phyloP scores from a whole-genome alignment of 768 basidiomycete species.

The Neoboletus magnificus region DNA sequence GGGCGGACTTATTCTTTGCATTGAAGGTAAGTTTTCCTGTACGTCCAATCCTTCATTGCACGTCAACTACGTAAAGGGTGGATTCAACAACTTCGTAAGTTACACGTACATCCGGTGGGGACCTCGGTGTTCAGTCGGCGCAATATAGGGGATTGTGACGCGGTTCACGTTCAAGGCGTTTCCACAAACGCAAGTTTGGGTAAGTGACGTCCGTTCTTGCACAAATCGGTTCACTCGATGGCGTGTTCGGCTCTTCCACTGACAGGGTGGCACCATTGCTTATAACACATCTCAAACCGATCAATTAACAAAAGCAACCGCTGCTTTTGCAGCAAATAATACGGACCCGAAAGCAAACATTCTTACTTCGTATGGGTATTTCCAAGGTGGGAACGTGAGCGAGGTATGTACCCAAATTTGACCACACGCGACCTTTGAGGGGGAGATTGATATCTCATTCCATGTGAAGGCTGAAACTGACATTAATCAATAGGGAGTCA shows the following conservation, averaged over 20 bases:
- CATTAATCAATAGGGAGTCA: conserved; percentile 5
- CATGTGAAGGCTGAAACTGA: conserved; percentile 6
- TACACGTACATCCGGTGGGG: background rate
- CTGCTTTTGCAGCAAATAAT: conserved; percentile 20
- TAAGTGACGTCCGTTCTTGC: conserved; percentile 7
- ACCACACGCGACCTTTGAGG: conserved; percentile 1
- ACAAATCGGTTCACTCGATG: background rate
- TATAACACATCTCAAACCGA: conserved; percentile 19
- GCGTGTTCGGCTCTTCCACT: conserved; percentile 1
- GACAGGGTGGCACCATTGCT: conserved; percentile 48
- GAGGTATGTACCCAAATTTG: conserved; percentile 29
- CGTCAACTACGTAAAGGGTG: conserved; percentile 42
- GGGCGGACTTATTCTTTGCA: conserved; percentile 43
- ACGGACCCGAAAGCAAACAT: conserved; percentile 31
- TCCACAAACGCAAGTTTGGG: conserved; percentile 26
- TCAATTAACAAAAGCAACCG: conserved; percentile 23
- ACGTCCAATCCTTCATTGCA: background rate
- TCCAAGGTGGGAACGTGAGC: conserved; percentile 29
- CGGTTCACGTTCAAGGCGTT: conserved; percentile 51
- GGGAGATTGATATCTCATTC: background rate
- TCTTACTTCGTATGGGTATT: conserved; percentile 40
- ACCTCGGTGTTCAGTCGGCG: conserved; percentile 34
- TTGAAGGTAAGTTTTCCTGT: conserved; percentile 35
- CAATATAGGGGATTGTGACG: conserved; percentile 53
- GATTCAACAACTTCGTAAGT: conserved; percentile 58